A percentile compares a stretch with the other conserved stretches of the same genome.
phyloP scores from a whole-genome alignment of 139 green algal genomes.

The Picochlorum sp. region DNA sequence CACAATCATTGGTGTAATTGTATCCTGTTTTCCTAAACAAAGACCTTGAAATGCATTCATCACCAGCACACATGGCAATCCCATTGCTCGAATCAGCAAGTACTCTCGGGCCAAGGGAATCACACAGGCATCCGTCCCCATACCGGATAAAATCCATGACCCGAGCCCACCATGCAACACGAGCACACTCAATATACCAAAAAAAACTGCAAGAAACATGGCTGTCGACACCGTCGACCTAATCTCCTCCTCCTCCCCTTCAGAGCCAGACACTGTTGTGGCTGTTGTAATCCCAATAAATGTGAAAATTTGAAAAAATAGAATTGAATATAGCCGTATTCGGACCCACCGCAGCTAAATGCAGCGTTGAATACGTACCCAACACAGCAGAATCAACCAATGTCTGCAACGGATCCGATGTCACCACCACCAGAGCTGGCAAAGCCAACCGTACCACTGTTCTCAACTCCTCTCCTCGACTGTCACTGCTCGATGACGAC shows the following conservation, averaged over 20 bases:
- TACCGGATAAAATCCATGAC: slow-evolving; percentile 22
- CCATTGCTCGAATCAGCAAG: slow-evolving; percentile 40
- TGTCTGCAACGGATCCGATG: slow-evolving; percentile 61
- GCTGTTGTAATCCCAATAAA: slow-evolving; percentile 55
- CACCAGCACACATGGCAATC: slow-evolving; percentile 48
- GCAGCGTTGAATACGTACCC: slow-evolving; percentile 37
- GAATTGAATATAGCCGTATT: slow-evolving; percentile 67
- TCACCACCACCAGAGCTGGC: slow-evolving; percentile 44
- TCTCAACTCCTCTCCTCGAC: not conserved
- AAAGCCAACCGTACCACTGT: slow-evolving; percentile 31
- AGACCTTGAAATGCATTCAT: slow-evolving; percentile 44
- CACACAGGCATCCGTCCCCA: slow-evolving; percentile 35
- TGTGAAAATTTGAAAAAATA: slow-evolving; percentile 57
- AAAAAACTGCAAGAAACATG: slow-evolving; percentile 25
- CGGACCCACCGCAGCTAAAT: slow-evolving; percentile 59
- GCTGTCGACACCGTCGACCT: slow-evolving; percentile 23
- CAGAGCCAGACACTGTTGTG: slow-evolving; percentile 45
- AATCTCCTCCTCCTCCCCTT: not conserved
- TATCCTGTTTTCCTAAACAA: slow-evolving; percentile 61
- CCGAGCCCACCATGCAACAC: slow-evolving; percentile 19
- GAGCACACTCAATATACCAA: slow-evolving; percentile 11
- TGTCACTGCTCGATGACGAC: not conserved
- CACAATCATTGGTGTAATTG: slow-evolving; percentile 46
- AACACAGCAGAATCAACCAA: slow-evolving; percentile 61
- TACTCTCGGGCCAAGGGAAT: slow-evolving; percentile 25